These are phyloP conservation scores for Saccharomycopsis fodiens DNA, from an alignment of 805 yeast genomes.

Conservation along the genomic window DNA sequence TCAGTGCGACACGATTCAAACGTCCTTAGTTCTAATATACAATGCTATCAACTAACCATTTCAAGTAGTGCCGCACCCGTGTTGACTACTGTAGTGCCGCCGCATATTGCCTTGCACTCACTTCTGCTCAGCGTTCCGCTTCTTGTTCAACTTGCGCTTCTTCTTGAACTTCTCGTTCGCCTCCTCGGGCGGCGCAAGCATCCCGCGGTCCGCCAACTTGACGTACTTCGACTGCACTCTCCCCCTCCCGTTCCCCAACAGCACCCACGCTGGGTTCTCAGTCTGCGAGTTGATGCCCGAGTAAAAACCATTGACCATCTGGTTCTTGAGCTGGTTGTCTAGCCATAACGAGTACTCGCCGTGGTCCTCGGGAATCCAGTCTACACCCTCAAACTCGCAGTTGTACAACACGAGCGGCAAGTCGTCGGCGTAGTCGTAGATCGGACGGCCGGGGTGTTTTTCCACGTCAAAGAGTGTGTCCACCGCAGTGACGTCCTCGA, in stretches of 20 bases:
- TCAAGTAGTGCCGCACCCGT: no score
- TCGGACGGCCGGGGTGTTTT: slow-evolving; percentile 59
- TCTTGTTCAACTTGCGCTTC: slow-evolving; percentile 28
- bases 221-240: slow-evolving; percentile 48
- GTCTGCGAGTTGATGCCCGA: slow-evolving; percentile 21
- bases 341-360: slow-evolving; percentile 43
- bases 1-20: no score
- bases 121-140: no score
- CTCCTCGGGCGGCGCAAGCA: slow-evolving; percentile 57
- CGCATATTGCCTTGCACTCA: no score
- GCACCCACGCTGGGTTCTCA: slow-evolving; percentile 29
- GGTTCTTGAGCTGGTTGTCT: slow-evolving; percentile 50
- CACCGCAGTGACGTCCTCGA: slow-evolving; percentile 56
- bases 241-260: slow-evolving; percentile 77
- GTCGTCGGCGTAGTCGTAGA: slow-evolving; percentile 85
- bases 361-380: slow-evolving; percentile 45
- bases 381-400: slow-evolving; percentile 61
- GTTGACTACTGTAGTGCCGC: no score
- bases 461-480: slow-evolving; percentile 50
- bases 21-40: no score
- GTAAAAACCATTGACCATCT: slow-evolving; percentile 43
- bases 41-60: no score
- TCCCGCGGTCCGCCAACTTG: slow-evolving; percentile 48
- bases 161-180: slow-evolving; percentile 55
- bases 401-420: slow-evolving; percentile 81